phyloP scores from a whole-genome alignment of 1,284 basidiomycete species.

The Spongispora temasekensis region DNA sequence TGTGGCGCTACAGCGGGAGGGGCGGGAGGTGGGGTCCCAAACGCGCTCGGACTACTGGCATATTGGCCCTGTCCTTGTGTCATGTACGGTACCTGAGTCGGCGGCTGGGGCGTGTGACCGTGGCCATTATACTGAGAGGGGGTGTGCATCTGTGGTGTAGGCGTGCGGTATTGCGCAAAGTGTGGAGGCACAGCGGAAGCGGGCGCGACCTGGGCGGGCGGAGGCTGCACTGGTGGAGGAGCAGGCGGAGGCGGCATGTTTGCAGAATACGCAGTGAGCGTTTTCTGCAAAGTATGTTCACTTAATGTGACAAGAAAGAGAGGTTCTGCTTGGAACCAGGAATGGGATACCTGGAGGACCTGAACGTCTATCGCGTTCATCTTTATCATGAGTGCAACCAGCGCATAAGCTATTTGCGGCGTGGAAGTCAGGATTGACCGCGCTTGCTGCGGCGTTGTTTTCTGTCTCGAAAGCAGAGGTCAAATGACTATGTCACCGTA shows the following conservation, averaged over 20 bases:
- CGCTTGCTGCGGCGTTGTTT: constrained; percentile 71
- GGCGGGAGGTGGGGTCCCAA: constrained; percentile 23
- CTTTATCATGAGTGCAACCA: constrained; percentile 73
- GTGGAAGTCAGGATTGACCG: constrained; percentile 66
- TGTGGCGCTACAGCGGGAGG: constrained; percentile 24
- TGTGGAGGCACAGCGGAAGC: constrained; percentile 48
- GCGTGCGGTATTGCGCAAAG: constrained; percentile 45
- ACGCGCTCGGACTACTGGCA: constrained; percentile 14
- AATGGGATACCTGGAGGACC: constrained; percentile 58
- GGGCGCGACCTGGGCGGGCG: constrained; percentile 26
- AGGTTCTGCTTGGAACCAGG: not conserved
- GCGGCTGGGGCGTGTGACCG: constrained; percentile 31
- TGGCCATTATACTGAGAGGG: constrained; percentile 25
- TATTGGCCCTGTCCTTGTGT: constrained; percentile 26
- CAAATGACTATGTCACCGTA: constrained; percentile 5
- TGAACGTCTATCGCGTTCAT: constrained; percentile 73
- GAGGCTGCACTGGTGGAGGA: constrained; percentile 30
- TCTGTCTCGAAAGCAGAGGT: constrained; percentile 43
- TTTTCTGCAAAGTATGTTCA: constrained; percentile 35
- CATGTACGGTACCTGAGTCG: constrained; percentile 21
- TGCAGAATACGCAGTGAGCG: constrained; percentile 35
- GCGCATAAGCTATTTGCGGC: constrained; percentile 72
- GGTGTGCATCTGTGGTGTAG: constrained; percentile 43
- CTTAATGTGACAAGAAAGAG: not conserved
- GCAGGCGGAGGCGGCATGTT: constrained; percentile 28